Conservation (phyloP, 1,139 yeast genomes). For the Torulaspora pretoriensis region DNA sequence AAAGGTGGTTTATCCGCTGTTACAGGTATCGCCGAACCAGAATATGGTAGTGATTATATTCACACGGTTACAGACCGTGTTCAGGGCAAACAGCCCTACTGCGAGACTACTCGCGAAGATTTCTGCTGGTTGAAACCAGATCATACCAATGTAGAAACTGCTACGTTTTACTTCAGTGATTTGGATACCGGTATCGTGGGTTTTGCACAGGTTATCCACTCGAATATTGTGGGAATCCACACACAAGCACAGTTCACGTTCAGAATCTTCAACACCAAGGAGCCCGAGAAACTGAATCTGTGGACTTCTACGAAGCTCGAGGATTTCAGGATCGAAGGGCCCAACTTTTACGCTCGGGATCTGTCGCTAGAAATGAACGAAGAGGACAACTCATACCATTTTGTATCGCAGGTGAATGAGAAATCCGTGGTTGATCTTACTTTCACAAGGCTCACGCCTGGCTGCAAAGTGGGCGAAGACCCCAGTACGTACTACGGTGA, state of each 20-base stretch:
- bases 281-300: constrained; percentile 36
- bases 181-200: constrained; percentile 64
- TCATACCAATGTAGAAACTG: constrained; percentile 91
- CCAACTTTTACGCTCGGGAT: constrained; percentile 72
- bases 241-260: constrained; percentile 95
- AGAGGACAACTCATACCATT: constrained; percentile 50
- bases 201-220: constrained; percentile 91
- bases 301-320: constrained; percentile 93
- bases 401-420: constrained; percentile 63
- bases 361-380: constrained; percentile 59
- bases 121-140: constrained; percentile 70
- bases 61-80: constrained; percentile 72
- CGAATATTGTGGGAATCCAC: constrained; percentile 82
- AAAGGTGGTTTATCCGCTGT: constrained; percentile 87
- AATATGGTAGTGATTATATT: constrained; percentile 87
- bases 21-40: constrained; percentile 97
- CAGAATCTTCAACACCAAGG: constrained; percentile 52
- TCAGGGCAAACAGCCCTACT: constrained; percentile 50
- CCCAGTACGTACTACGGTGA: constrained; percentile 85
- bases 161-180: constrained; percentile 78
- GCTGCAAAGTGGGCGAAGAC: constrained; percentile 85
- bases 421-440: constrained; percentile 71
- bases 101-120: constrained; percentile 57
- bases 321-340: constrained; percentile 71
- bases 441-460: constrained; percentile 62